Percentiles rank a stretch among this genome's conserved stretches.
These are phyloP conservation scores for Saccharomyces jurei DNA, from an alignment of 805 yeast genomes.

Conservation along the genomic window DNA sequence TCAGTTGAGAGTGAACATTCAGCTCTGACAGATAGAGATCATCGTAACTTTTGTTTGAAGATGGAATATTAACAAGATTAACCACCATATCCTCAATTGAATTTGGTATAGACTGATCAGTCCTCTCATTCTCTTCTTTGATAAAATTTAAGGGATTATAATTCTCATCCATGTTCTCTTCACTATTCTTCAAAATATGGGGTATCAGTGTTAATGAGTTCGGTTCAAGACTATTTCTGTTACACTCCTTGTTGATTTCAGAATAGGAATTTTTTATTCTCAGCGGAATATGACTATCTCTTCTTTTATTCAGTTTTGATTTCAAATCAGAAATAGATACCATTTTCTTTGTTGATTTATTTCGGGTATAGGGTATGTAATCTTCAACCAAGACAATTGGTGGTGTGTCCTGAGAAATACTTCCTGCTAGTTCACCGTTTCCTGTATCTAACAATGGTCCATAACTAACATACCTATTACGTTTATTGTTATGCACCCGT, in stretches of 20 bases:
- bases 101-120: constrained; percentile 1
- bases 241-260: background rate
- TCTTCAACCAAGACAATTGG: constrained; percentile 28
- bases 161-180: background rate
- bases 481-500: constrained; percentile 11
- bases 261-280: constrained; percentile 10
- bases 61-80: constrained; percentile 9
- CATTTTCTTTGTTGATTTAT: constrained; percentile 10
- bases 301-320: constrained; percentile 16
- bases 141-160: background rate
- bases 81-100: constrained; percentile 12
- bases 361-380: constrained; percentile 17
- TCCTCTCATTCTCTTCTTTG: background rate
- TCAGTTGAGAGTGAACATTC: constrained; percentile 18
- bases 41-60: constrained; percentile 3
- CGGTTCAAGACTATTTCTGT: background rate
- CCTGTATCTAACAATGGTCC: background rate
- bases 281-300: constrained; percentile 19
- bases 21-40: constrained; percentile 20
- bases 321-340: constrained; percentile 26
- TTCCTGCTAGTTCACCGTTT: background rate
- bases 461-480: constrained; percentile 14
- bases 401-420: constrained; percentile 5
- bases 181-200: constrained; percentile 5
- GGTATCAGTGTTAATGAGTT: constrained; percentile 9